A percentile compares a stretch with the other conserved stretches of the same genome.
Conservation (phyloP, 176 grass and related monocot genomes). For the Aegilops speltoides region DNA sequence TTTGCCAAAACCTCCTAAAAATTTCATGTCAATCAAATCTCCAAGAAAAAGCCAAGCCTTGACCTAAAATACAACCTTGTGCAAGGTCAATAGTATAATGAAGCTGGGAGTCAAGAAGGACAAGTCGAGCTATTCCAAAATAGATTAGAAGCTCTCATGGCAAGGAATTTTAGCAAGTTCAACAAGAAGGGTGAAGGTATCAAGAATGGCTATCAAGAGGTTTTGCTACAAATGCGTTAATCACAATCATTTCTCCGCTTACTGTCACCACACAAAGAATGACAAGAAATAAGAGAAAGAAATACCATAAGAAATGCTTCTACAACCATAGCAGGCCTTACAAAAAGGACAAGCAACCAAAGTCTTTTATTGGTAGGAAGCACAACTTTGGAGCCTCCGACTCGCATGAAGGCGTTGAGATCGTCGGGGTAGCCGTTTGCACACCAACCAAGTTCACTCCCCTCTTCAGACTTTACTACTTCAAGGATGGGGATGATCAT, state of each 20-base stretch:
- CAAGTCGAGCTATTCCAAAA: too few relatives aligned
- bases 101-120: background rate
- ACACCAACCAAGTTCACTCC: background rate
- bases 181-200: background rate
- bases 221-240: background rate
- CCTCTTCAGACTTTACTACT: background rate
- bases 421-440: background rate
- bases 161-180: background rate
- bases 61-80: background rate
- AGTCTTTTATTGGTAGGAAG: background rate
- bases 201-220: background rate
- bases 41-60: background rate
- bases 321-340: background rate
- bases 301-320: background rate
- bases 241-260: background rate
- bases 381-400: background rate
- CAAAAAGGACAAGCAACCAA: background rate
- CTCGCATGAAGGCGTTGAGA: background rate
- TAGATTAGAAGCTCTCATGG: background rate
- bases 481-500: background rate
- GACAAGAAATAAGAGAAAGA: background rate
- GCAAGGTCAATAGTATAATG: too few relatives aligned
- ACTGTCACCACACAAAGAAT: background rate
- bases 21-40: background rate
- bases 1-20: background rate